A percentile compares a stretch with the other conserved stretches of the same genome.
Conservation (phyloP, 2,329 filamentous ascomycete genomes). For the Epicoccum nigrum region DNA sequence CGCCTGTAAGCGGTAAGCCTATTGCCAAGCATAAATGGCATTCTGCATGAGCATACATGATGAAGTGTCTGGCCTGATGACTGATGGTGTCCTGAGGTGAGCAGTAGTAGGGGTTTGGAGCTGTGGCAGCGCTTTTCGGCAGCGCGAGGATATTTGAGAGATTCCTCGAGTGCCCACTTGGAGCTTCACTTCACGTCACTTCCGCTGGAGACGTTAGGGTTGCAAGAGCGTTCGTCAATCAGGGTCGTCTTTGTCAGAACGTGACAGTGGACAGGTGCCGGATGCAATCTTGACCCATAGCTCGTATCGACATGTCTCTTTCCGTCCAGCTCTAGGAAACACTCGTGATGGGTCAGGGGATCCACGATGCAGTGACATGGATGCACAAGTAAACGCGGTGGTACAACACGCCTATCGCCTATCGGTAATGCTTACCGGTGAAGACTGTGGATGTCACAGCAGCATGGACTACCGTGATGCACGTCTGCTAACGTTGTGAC, state of each 20-base stretch:
- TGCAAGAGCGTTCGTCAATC: conserved; percentile 26
- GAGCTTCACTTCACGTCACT: conserved; percentile 22
- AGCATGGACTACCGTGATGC: conserved; percentile 27
- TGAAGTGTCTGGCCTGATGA: conserved; percentile 20
- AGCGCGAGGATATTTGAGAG: conserved; percentile 26
- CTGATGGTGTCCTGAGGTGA: conserved; percentile 17
- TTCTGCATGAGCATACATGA: conserved; percentile 43
- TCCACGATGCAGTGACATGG: conserved; percentile 32
- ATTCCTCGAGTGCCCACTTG: background rate
- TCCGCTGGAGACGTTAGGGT: conserved; percentile 15
- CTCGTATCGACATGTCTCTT: conserved; percentile 13
- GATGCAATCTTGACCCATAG: conserved; percentile 21
- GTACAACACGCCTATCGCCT: conserved; percentile 41
- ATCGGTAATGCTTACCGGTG: conserved; percentile 25
- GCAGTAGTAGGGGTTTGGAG: conserved; percentile 8
- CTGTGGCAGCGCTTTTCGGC: conserved; percentile 1
- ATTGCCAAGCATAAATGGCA: conserved; percentile 20
- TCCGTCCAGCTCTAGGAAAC: conserved; percentile 13
- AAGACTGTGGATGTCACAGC: conserved; percentile 36
- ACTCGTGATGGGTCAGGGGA: conserved; percentile 29
- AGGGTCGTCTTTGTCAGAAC: conserved; percentile 32
- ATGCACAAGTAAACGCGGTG: conserved; percentile 36
- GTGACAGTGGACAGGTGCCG: conserved; percentile 29
- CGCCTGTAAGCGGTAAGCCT: conserved; percentile 63
- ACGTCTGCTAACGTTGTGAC: conserved; percentile 4